Percentiles rank a stretch among this genome's conserved stretches.
Conservation (phyloP, 176 grass and related monocot species). For the Guadua angustifolia region DNA sequence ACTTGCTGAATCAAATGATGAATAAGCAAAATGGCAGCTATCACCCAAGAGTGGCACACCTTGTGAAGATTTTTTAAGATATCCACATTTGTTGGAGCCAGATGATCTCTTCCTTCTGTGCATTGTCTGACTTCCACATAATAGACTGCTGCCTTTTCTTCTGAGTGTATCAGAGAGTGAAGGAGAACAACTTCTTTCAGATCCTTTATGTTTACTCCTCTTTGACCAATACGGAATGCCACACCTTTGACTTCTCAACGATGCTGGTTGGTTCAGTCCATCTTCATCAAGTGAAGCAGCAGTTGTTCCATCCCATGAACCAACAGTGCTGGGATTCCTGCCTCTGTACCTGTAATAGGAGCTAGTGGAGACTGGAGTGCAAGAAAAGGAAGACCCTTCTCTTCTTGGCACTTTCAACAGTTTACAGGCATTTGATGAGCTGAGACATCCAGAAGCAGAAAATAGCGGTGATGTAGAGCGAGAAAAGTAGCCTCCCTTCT, state of each 20-base stretch:
- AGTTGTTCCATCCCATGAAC: slow-evolving; percentile 71
- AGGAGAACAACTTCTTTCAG: slow-evolving; percentile 73
- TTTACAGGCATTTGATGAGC: slow-evolving; percentile 80
- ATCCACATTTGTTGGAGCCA: slow-evolving; percentile 58
- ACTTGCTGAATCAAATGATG: slow-evolving; percentile 81
- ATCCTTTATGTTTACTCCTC: slow-evolving; percentile 56
- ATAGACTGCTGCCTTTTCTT: slow-evolving; percentile 82
- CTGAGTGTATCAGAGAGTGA: slow-evolving; percentile 94
- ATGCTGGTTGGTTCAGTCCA: slow-evolving; percentile 61
- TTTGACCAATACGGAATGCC: slow-evolving; percentile 90
- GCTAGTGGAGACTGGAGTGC: slow-evolving; percentile 88
- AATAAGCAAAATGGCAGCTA: slow-evolving; percentile 67
- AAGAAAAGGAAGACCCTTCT: slow-evolving; percentile 87
- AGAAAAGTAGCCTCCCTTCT: slow-evolving; percentile 63
- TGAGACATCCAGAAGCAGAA: slow-evolving; percentile 78
- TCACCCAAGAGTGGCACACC: slow-evolving; percentile 71
- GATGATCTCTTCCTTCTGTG: slow-evolving; percentile 74
- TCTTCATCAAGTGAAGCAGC: slow-evolving; percentile 88
- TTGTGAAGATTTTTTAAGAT: slow-evolving; percentile 69
- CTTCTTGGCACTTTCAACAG: slow-evolving; percentile 67
- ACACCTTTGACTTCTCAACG: slow-evolving; percentile 68
- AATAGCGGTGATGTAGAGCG: slow-evolving; percentile 75
- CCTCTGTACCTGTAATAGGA: slow-evolving; percentile 79
- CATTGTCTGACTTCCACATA: slow-evolving; percentile 70
- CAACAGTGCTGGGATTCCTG: slow-evolving; percentile 63